A percentile compares a stretch with the other conserved stretches of the same genome.
Conservation (phyloP, 768 basidiomycete species). For the Boletus reticulatus region DNA sequence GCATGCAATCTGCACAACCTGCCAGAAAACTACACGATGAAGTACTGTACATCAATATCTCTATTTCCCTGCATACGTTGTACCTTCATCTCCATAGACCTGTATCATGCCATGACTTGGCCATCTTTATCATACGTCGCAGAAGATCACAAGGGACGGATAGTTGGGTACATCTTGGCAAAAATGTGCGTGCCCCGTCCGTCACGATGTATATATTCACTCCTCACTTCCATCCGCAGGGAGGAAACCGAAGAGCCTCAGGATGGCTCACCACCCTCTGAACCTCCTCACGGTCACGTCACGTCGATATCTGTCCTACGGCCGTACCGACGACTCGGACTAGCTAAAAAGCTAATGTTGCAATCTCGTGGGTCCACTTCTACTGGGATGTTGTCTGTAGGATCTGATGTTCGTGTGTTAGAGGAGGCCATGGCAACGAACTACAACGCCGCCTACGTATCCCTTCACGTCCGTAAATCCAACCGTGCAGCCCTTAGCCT, state of each 20-base stretch:
- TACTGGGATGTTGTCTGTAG: neutral
- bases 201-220: neutral
- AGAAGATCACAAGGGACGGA: slow-evolving; percentile 82
- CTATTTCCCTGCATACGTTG: neutral
- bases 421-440: slow-evolving; percentile 90
- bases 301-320: slow-evolving; percentile 95
- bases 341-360: slow-evolving; percentile 93
- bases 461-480: slow-evolving; percentile 91
- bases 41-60: slow-evolving; percentile 54
- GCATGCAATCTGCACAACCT: slow-evolving; percentile 91
- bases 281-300: slow-evolving; percentile 81
- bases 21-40: slow-evolving; percentile 88
- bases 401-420: slow-evolving; percentile 29
- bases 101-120: slow-evolving; percentile 91
- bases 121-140: slow-evolving; percentile 92
- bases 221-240: slow-evolving; percentile 42
- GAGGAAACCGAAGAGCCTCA: slow-evolving; percentile 47
- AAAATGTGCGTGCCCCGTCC: slow-evolving; percentile 69
- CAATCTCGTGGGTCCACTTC: slow-evolving; percentile 69
- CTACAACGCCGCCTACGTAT: slow-evolving; percentile 83
- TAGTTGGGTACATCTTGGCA: slow-evolving; percentile 94
- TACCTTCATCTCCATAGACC: slow-evolving; percentile 49
- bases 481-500: slow-evolving; percentile 88
- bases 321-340: slow-evolving; percentile 84
- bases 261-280: slow-evolving; percentile 48